These are phyloP conservation scores for Cardiosporidium cionae DNA, from an alignment of 169 alveolate species.

Conservation along the genomic window DNA sequence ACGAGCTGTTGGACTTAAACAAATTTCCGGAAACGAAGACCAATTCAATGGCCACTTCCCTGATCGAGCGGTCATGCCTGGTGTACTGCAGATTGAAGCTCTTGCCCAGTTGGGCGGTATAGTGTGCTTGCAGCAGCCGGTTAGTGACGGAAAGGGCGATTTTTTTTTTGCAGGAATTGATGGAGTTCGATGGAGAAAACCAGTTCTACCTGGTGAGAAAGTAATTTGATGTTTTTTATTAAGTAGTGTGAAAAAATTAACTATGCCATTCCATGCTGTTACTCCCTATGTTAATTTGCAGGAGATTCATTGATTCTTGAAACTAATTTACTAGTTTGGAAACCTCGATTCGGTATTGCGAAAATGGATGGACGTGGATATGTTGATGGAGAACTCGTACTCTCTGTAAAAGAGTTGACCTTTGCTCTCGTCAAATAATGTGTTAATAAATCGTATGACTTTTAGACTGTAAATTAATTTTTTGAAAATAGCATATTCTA, in stretches of 20 bases:
- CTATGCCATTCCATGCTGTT: background rate
- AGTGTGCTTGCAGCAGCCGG: constrained; percentile 41
- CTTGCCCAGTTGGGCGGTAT: constrained; percentile 54
- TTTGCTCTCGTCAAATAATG: constrained; percentile 42
- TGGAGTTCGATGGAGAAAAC: constrained; percentile 52
- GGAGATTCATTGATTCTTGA: constrained; percentile 55
- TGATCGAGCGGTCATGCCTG: constrained; percentile 45
- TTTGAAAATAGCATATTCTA: background rate
- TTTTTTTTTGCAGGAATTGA: constrained; percentile 55
- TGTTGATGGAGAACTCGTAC: constrained; percentile 40
- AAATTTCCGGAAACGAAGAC: constrained; percentile 38
- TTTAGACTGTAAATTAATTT: constrained; percentile 1
- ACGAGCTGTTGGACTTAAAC: constrained; percentile 46
- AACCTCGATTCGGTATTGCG: constrained; percentile 47
- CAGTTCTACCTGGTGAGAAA: constrained; percentile 51
- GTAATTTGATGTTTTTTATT: background rate
- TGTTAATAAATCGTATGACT: background rate
- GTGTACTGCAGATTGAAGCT: constrained; percentile 53
- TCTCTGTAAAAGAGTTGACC: constrained; percentile 40
- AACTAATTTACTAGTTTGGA: constrained; percentile 38
- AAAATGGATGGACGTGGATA: constrained; percentile 41
- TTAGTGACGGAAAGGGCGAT: constrained; percentile 27
- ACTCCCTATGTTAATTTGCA: constrained; percentile 6
- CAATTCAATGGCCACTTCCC: constrained; percentile 57
- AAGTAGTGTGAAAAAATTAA: background rate